Percentiles rank a stretch among this genome's conserved stretches.
Evolutionary conservation across 345 rosid species (phyloP).

Genomic region (Geranium brycei): DNA sequence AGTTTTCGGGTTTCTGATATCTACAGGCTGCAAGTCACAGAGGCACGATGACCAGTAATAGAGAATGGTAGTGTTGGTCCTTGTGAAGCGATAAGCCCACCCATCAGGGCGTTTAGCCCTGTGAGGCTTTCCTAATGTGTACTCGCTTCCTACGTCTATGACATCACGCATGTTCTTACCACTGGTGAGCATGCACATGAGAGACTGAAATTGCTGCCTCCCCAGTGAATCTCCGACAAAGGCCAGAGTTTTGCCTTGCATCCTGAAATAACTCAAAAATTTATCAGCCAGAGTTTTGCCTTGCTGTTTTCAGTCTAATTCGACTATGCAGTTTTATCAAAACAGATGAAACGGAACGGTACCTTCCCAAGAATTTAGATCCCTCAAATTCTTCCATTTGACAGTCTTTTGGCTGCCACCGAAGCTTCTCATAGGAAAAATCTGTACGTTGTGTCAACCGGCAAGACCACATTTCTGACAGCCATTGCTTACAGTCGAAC

Average conservation of each 20-base stretch:
- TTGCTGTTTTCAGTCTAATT: no score
- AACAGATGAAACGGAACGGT: conserved; percentile 4
- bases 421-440: conserved; percentile 49
- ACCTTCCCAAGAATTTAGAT: conserved; percentile 53
- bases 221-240: conserved; percentile 85
- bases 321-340: no score
- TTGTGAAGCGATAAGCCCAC: conserved; percentile 65
- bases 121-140: conserved; percentile 35
- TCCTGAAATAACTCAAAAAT: conserved; percentile 25
- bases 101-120: conserved; percentile 54
- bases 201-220: conserved; percentile 69
- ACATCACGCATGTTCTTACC: conserved; percentile 38
- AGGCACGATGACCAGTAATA: conserved; percentile 71
- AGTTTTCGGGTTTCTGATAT: conserved; percentile 30
- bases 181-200: conserved; percentile 73
- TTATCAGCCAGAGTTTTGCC: no score
- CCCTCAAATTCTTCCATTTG: conserved; percentile 54
- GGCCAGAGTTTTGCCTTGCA: conserved; percentile 60
- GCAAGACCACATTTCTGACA: conserved; percentile 78
- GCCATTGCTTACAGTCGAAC: conserved; percentile 58
- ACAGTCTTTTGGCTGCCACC: conserved; percentile 73
- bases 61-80: conserved; percentile 54
- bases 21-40: conserved; percentile 50
- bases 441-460: conserved; percentile 61
- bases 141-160: conserved; percentile 47